Percentiles rank a stretch among this genome's conserved stretches.
phyloP scores from a whole-genome alignment of 352 stramenopile species.

The Globisporangium uncinulatum region DNA sequence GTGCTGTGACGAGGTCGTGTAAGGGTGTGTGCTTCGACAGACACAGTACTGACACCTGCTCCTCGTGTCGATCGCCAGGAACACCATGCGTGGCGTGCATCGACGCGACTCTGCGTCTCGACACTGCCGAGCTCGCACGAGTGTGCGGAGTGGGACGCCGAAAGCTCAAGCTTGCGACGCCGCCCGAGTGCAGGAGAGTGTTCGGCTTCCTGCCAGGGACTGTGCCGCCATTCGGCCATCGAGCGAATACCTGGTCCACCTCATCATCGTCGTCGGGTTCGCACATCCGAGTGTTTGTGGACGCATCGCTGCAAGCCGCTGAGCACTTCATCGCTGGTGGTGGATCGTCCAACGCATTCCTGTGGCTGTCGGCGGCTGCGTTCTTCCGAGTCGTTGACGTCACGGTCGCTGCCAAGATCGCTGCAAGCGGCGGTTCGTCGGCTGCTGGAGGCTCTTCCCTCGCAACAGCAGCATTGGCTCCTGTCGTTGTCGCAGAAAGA shows the following conservation, averaged over 20 bases:
- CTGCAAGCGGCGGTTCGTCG: conserved; percentile 13
- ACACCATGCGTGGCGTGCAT: conserved; percentile 48
- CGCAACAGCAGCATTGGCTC: background rate
- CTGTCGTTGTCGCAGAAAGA: background rate
- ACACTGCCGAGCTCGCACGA: conserved; percentile 45
- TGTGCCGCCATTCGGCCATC: conserved; percentile 54
- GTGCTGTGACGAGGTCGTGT: background rate
- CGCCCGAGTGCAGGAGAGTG: conserved; percentile 42
- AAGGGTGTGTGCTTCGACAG: too few relatives aligned
- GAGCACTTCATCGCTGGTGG: conserved; percentile 41
- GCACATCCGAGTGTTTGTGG: conserved; percentile 32
- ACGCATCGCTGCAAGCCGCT: conserved; percentile 25
- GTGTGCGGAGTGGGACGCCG: conserved; percentile 47
- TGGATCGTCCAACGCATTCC: conserved; percentile 32
- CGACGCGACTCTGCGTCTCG: conserved; percentile 47
- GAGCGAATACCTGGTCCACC: background rate
- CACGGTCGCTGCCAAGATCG: conserved; percentile 30
- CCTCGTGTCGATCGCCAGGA: too few relatives aligned
- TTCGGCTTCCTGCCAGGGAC: conserved; percentile 67
- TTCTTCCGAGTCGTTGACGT: conserved; percentile 40
- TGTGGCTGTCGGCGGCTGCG: conserved; percentile 31
- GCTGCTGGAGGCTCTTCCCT: background rate
- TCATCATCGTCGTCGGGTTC: background rate
- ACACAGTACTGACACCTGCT: too few relatives aligned
- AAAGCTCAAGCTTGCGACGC: conserved; percentile 62